Evolutionary conservation across 495 filamentous ascomycete genomes (phyloP).

Genomic region (Penicillium silybi): DNA sequence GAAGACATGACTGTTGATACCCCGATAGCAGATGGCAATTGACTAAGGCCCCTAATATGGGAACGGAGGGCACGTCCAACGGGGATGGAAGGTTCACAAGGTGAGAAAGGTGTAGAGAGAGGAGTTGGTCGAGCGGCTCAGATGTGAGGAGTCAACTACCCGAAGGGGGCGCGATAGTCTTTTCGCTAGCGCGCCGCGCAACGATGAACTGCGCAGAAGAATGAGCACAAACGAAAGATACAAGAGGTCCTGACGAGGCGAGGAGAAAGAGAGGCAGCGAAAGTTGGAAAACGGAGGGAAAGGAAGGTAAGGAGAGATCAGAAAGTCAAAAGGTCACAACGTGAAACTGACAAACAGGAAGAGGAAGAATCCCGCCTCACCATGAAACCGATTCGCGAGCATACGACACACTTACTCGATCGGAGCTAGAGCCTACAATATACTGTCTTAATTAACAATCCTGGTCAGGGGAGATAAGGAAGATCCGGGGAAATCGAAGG

Average conservation of each 20-base stretch:
- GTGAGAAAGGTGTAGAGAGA: constrained; percentile 1
- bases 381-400: not conserved
- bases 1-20: constrained; percentile 23
- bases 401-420: not conserved
- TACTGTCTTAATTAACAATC: not conserved
- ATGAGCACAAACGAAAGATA: not conserved
- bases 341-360: not conserved
- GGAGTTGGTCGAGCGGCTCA: constrained; percentile 9
- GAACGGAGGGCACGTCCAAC: constrained; percentile 6
- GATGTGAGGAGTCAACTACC: constrained; percentile 25
- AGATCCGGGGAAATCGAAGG: constrained; percentile 18
- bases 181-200: constrained; percentile 10
- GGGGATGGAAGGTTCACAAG: not conserved
- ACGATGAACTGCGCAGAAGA: not conserved
- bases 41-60: constrained; percentile 2
- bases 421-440: not conserved
- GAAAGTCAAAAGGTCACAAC: constrained; percentile 5
- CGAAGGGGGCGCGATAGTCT: constrained; percentile 14
- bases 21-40: constrained; percentile 17
- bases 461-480: constrained; percentile 4
- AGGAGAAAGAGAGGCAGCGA: not conserved
- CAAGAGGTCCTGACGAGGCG: not conserved
- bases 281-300: not conserved
- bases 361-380: not conserved
- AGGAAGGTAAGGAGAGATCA: constrained; percentile 6